phyloP scores from a whole-genome alignment of 345 rosid genomes.

The Eucalyptus brandiana region DNA sequence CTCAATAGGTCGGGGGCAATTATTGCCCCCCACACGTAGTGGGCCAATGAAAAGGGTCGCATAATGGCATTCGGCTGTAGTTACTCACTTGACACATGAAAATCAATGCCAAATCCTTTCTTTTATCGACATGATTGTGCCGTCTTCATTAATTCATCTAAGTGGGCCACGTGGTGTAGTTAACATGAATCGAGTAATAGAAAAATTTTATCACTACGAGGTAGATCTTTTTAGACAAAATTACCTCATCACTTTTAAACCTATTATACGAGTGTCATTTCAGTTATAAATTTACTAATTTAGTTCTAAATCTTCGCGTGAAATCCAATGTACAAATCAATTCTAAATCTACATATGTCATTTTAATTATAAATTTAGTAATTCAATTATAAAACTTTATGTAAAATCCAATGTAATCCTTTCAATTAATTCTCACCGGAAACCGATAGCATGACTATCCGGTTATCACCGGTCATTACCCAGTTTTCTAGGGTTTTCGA shows the following conservation, averaged over 20 bases:
- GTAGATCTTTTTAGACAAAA: neutral
- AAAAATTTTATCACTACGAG: neutral
- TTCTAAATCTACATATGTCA: neutral
- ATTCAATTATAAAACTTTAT: neutral
- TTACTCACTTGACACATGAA: neutral
- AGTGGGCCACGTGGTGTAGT: neutral
- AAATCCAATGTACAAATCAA: neutral
- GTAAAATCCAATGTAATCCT: neutral
- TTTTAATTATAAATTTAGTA: neutral
- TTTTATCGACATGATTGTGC: neutral
- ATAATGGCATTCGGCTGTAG: neutral
- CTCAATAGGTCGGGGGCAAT: neutral
- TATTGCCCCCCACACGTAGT: neutral
- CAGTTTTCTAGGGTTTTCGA: neutral
- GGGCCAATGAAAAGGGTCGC: neutral
- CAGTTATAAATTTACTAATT: neutral
- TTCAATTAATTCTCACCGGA: rapidly evolving
- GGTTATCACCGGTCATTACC: rapidly evolving
- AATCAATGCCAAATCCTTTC: neutral
- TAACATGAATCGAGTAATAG: neutral
- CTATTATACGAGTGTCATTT: neutral
- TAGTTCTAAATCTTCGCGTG: neutral
- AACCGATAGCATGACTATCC: neutral
- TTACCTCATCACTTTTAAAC: neutral
- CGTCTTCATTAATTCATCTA: neutral